Evolutionary conservation across 1,139 yeast genomes (phyloP).

Genomic region (Kluyveromyces sp.): DNA sequence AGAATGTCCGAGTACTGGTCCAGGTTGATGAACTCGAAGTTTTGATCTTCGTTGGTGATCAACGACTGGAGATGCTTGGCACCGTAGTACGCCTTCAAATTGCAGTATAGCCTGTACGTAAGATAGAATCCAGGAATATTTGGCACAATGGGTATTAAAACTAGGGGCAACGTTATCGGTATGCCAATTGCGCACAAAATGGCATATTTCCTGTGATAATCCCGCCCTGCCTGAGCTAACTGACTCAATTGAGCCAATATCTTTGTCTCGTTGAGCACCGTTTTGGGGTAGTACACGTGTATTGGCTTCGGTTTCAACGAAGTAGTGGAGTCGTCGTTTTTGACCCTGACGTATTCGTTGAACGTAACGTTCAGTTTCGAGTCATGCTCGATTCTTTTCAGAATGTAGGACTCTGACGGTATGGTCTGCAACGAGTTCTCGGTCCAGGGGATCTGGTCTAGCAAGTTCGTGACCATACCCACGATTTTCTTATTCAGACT

Average conservation of each 20-base stretch:
- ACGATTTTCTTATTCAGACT: slow-evolving; percentile 40
- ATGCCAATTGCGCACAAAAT: slow-evolving; percentile 51
- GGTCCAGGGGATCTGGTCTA: slow-evolving; percentile 45
- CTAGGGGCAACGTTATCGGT: slow-evolving; percentile 77
- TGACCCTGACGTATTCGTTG: slow-evolving; percentile 8
- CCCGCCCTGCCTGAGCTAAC: slow-evolving; percentile 35
- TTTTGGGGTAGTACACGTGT: slow-evolving; percentile 29
- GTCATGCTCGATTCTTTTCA: slow-evolving; percentile 19
- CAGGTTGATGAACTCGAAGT: slow-evolving; percentile 20
- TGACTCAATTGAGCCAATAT: slow-evolving; percentile 23
- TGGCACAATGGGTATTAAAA: slow-evolving; percentile 79
- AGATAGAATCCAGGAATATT: slow-evolving; percentile 92
- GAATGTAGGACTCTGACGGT: slow-evolving; percentile 37
- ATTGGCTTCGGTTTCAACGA: slow-evolving; percentile 27
- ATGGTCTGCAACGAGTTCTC: slow-evolving; percentile 46
- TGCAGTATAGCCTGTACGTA: slow-evolving; percentile 76
- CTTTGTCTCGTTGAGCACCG: slow-evolving; percentile 18
- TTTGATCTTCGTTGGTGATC: slow-evolving; percentile 18
- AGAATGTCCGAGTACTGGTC: slow-evolving; percentile 18
- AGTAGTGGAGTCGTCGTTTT: slow-evolving; percentile 20
- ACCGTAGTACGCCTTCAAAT: slow-evolving; percentile 72
- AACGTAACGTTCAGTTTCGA: slow-evolving; percentile 10
- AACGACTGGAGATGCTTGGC: slow-evolving; percentile 59
- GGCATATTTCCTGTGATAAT: slow-evolving; percentile 40
- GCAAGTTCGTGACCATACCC: slow-evolving; percentile 33